Percentiles rank a stretch among this genome's conserved stretches.
Evolutionary conservation across 768 basidiomycete genomes (phyloP).

Genomic region (Dioszegia crocea): DNA sequence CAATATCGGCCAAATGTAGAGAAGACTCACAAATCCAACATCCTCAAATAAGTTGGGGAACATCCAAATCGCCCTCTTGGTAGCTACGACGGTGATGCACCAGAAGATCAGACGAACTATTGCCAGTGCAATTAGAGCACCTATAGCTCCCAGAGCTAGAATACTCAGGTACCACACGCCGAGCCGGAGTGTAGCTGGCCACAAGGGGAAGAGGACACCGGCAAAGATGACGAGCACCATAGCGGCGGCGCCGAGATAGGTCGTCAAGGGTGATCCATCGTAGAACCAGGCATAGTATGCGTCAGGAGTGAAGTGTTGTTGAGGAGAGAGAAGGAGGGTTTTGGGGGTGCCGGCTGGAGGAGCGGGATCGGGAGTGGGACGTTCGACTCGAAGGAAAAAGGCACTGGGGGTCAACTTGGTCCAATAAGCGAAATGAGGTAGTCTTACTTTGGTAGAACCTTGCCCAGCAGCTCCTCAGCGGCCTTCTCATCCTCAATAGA

Average conservation of each 20-base stretch:
- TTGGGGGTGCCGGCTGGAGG: constrained; percentile 58
- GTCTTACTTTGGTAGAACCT: constrained; percentile 62
- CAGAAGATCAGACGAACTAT: constrained; percentile 90
- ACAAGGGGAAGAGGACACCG: constrained; percentile 98
- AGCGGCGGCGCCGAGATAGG: constrained; percentile 78
- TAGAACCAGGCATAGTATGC: constrained; percentile 97
- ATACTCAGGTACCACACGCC: constrained; percentile 96
- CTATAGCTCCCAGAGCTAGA: constrained; percentile 78
- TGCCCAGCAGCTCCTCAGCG: constrained; percentile 64
- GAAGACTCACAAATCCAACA: constrained; percentile 83
- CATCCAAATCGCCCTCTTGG: constrained; percentile 93
- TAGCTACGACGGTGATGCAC: constrained; percentile 79
- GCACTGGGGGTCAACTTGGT: constrained; percentile 51
- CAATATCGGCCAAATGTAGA: neutral
- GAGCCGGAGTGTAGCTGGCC: constrained; percentile 86
- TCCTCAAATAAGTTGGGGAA: constrained; percentile 98
- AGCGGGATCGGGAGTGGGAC: constrained; percentile 55
- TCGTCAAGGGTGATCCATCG: constrained; percentile 88
- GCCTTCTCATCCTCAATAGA: constrained; percentile 70
- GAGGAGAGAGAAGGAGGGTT: constrained; percentile 66
- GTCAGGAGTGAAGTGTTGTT: constrained; percentile 68
- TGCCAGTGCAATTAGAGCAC: constrained; percentile 82
- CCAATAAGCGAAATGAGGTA: neutral
- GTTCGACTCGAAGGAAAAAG: constrained; percentile 89
- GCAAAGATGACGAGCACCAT: constrained; percentile 94